phyloP scores from a whole-genome alignment of 345 rosid genomes.

The Populus deltoides region DNA sequence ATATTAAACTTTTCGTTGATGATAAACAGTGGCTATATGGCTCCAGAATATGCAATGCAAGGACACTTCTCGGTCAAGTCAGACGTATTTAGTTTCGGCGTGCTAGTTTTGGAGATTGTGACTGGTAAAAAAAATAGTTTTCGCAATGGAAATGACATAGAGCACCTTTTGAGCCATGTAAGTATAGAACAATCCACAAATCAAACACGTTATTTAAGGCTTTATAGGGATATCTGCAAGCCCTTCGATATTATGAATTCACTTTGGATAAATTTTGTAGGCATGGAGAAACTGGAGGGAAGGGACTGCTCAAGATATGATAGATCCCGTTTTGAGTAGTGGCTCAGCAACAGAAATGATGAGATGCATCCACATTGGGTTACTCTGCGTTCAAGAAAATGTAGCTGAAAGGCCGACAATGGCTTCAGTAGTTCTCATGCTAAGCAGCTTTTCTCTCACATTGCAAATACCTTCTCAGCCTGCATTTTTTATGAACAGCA shows the following conservation, averaged over 20 bases:
- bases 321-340: constrained; percentile 33
- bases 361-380: constrained; percentile 52
- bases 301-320: constrained; percentile 23
- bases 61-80: constrained; percentile 8
- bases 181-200: background rate
- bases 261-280: constrained; percentile 20
- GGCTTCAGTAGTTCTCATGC: constrained; percentile 45
- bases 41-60: constrained; percentile 38
- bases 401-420: constrained; percentile 41
- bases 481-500: constrained; percentile 27
- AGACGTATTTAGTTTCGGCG: constrained; percentile 1
- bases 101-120: constrained; percentile 24
- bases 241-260: too few relatives aligned
- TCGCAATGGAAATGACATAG: constrained; percentile 14
- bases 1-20: background rate
- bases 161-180: constrained; percentile 38
- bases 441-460: constrained; percentile 33
- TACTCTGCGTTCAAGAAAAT: constrained; percentile 58
- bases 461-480: constrained; percentile 43
- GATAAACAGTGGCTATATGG: constrained; percentile 42
- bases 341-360: constrained; percentile 32
- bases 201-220: too few relatives aligned
- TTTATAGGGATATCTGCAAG: too few relatives aligned
- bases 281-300: constrained; percentile 58
- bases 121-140: constrained; percentile 39